Percentiles rank a stretch among this genome's conserved stretches.
These are phyloP conservation scores for Fusarium subglutinans DNA, from an alignment of 2,329 filamentous ascomycete species.

Conservation along the genomic window DNA sequence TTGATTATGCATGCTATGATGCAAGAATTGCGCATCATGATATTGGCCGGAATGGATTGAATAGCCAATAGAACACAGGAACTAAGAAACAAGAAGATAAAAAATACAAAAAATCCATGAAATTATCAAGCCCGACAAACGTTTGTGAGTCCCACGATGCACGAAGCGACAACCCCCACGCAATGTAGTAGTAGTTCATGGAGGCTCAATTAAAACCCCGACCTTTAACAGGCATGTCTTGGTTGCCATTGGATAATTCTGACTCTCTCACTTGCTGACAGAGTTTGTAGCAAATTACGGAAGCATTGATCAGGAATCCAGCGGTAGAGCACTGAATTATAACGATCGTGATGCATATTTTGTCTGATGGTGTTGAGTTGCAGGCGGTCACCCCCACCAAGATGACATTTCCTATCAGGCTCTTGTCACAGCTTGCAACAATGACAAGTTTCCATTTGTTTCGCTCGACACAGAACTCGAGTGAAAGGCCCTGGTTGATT, in stretches of 20 bases:
- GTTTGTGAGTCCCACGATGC: background rate
- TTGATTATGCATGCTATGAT: constrained; percentile 1
- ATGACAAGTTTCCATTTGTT: constrained; percentile 5
- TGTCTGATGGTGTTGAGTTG: constrained; percentile 11
- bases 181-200: background rate
- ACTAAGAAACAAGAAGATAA: background rate
- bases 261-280: background rate
- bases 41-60: background rate
- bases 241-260: background rate
- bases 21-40: background rate
- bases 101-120: background rate
- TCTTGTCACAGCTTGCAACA: background rate
- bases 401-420: background rate
- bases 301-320: background rate
- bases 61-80: background rate
- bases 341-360: constrained; percentile 2
- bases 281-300: background rate
- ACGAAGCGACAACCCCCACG: background rate
- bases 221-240: background rate
- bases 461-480: background rate
- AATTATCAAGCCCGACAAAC: background rate
- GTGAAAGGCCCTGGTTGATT: background rate
- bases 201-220: background rate
- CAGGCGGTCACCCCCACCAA: background rate
- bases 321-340: background rate